A percentile compares a stretch with the other conserved stretches of the same genome.
Evolutionary conservation across 129 eudicot species (phyloP).

Genomic region (Centrapalus pauciflorus): DNA sequence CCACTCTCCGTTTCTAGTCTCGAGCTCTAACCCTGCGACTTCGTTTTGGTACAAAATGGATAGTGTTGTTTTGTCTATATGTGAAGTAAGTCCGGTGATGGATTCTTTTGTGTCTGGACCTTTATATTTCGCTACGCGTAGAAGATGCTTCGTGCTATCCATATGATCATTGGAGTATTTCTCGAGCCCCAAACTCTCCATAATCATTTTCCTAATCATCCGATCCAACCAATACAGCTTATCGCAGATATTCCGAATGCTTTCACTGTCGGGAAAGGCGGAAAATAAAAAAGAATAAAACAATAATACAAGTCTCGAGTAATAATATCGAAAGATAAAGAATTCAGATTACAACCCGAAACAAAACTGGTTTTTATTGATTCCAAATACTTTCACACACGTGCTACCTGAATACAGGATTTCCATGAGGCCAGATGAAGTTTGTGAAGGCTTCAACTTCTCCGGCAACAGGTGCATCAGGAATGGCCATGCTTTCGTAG

Average conservation of each 20-base stretch:
- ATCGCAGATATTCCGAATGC: conserved; percentile 31
- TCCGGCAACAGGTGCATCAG: conserved; percentile 23
- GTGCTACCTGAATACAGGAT: conserved; percentile 48
- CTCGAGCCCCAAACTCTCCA: conserved; percentile 48
- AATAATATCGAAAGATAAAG: no score
- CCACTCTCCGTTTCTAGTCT: conserved; percentile 50
- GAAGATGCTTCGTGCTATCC: conserved; percentile 44
- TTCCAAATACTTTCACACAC: no score
- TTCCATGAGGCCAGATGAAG: conserved; percentile 44
- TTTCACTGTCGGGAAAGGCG: conserved; percentile 39
- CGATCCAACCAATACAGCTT: conserved; percentile 44
- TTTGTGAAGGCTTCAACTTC: conserved; percentile 33
- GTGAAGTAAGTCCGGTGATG: conserved; percentile 37
- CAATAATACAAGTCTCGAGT: neutral
- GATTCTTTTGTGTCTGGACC: conserved; percentile 34
- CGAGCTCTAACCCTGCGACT: conserved; percentile 40
- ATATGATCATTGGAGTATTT: conserved; percentile 54
- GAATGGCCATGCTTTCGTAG: conserved; percentile 51
- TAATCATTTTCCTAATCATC: conserved; percentile 38
- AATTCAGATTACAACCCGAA: no score
- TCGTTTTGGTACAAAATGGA: conserved; percentile 50
- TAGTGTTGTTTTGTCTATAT: conserved; percentile 50
- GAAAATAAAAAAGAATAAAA: neutral
- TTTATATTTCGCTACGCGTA: conserved; percentile 48
- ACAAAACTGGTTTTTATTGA: neutral